Conservation (phyloP, 2,329 filamentous ascomycete genomes). For the Lachnellula occidentalis region DNA sequence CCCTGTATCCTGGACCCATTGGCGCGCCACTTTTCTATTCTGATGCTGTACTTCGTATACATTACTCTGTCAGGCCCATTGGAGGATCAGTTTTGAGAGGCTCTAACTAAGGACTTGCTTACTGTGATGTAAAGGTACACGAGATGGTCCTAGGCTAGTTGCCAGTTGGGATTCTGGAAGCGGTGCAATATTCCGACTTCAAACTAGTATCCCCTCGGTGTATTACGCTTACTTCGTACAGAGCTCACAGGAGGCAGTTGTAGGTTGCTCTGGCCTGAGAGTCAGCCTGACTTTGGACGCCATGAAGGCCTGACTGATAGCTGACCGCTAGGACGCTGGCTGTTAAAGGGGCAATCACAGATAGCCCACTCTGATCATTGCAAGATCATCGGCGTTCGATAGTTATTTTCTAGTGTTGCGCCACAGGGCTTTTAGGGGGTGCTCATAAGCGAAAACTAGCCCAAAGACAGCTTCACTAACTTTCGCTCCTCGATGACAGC, state of each 20-base stretch:
- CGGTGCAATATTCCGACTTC: too few relatives aligned
- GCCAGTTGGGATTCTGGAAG: too few relatives aligned
- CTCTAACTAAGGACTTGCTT: too few relatives aligned
- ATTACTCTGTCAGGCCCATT: constrained; percentile 9
- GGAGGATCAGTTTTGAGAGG: too few relatives aligned
- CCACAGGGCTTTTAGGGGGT: constrained; percentile 10
- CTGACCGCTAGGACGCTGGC: constrained; percentile 13
- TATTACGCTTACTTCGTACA: too few relatives aligned
- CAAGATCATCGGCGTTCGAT: constrained; percentile 19
- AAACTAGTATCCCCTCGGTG: too few relatives aligned
- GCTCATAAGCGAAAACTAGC: constrained; percentile 9
- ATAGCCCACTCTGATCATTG: not conserved
- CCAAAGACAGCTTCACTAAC: not conserved
- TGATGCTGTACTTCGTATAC: constrained; percentile 9
- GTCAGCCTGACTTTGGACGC: not conserved
- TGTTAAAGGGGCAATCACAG: constrained; percentile 4
- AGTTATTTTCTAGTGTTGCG: constrained; percentile 15
- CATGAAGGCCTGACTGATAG: not conserved
- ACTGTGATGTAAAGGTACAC: too few relatives aligned
- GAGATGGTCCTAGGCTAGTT: not conserved
- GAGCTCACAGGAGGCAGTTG: too few relatives aligned
- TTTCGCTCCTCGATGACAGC: constrained; percentile 1
- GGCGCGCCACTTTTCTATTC: constrained; percentile 24
- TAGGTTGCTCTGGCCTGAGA: too few relatives aligned
- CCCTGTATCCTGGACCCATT: constrained; percentile 20